Evolutionary conservation across 495 filamentous ascomycete species (phyloP).

Genomic region (Elaphomyces granulatus): DNA sequence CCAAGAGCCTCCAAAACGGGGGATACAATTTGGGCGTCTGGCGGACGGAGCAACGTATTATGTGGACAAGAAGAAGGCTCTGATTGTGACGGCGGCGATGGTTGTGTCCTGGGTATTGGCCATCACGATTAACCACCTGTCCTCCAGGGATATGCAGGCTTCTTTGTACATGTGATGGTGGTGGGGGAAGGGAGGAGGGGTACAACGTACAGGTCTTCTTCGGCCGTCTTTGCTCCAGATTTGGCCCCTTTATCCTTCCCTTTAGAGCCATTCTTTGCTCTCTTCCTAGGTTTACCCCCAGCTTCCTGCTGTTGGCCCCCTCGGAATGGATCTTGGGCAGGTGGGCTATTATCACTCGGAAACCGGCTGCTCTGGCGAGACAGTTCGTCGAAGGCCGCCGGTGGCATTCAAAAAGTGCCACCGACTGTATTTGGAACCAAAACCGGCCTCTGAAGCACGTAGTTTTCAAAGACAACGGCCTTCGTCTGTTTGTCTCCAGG

Average conservation of each 20-base stretch:
- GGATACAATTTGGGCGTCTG: constrained; percentile 21
- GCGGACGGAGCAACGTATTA: constrained; percentile 15
- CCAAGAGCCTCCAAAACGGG: constrained; percentile 31
- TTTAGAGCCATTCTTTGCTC: constrained; percentile 27
- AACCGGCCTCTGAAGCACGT: no score
- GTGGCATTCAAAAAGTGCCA: constrained; percentile 34
- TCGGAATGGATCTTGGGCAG: constrained; percentile 15
- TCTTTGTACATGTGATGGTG: constrained; percentile 1
- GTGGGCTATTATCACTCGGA: constrained; percentile 22
- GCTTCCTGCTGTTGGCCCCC: constrained; percentile 25
- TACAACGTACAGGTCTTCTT: constrained; percentile 30
- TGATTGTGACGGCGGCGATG: constrained; percentile 17
- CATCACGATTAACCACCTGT: constrained; percentile 1
- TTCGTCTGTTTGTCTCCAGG: no score
- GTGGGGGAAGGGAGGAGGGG: constrained; percentile 3
- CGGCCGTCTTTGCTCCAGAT: constrained; percentile 20
- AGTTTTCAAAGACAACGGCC: no score
- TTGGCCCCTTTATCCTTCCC: constrained; percentile 26
- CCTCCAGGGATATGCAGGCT: background rate
- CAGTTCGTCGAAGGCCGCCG: constrained; percentile 32
- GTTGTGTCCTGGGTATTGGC: constrained; percentile 12
- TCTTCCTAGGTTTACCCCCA: constrained; percentile 32
- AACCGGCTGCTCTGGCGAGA: constrained; percentile 31
- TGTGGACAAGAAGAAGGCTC: constrained; percentile 27
- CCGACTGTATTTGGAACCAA: no score